Base-by-base conservation (phyloP, 352 stramenopile genomes). In the Phytophthora sojae region DNA sequence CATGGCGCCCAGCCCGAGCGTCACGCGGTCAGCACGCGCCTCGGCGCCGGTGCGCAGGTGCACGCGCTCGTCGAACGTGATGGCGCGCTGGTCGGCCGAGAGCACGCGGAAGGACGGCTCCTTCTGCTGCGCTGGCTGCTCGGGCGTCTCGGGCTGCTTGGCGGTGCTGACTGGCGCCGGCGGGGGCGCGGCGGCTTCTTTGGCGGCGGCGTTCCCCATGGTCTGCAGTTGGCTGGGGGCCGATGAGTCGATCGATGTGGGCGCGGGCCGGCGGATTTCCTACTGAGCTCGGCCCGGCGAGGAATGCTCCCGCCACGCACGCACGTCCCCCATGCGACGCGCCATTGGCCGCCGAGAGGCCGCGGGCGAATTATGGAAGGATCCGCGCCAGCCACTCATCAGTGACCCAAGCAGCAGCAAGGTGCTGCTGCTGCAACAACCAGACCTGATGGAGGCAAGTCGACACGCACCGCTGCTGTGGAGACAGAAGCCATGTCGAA, bases 11-110 rank as follows among this genome's bases (percentile, higher is more conserved):
- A 80, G 73, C 0, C 81, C 80, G 44, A 89, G 76, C 37, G 77
- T 89, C 63, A 90, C 77, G 57, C 76, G 73, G 57, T 77, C 57
- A 26, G 68, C 53, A 23, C 58, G 53, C n/a, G 29, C 60, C 19
- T 68, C 45, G 7, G 65, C 62, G 8, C 59, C 63, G 0, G 60
- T 23, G n/a, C 71, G 81, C 54, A 93, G 49, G 57, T 94, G 88
- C 56, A 92, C 78, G 55, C 88, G 88, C 76, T 96, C 88, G 59
- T 96, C 88, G 54, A 96, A 96, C 2, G 88, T 96, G 47, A 91
- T 73, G 37, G 86, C 84, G 70, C 88, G 88, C 70, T 96, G 88
- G 66, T 88, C 80, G 2, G 80, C 69, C 45, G 86, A 93, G 2
- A 96, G 77, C 42, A 82, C 68, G 66, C 85, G 85, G 72, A 95